Conservation (phyloP, 176 grass and related monocot genomes). For the Lolium multiflorum region DNA sequence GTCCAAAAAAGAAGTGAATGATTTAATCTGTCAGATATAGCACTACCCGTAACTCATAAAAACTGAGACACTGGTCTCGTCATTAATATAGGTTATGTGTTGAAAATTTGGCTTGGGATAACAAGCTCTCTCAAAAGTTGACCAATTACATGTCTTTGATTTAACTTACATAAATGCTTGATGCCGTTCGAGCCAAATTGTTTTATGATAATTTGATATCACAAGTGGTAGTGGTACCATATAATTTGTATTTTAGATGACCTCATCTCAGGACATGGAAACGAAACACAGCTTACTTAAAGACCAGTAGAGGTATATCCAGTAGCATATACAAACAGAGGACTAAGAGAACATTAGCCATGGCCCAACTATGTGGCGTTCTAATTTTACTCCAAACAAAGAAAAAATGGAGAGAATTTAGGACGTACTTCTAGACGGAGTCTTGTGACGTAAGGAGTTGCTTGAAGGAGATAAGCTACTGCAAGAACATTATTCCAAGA, state of each 20-base stretch:
- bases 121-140: background rate
- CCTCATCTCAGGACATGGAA: background rate
- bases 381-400: background rate
- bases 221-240: background rate
- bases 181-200: background rate
- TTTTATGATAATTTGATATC: background rate
- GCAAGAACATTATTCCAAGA: conserved; percentile 14
- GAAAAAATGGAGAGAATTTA: background rate
- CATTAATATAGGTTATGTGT: background rate
- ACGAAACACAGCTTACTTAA: background rate
- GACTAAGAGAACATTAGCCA: background rate
- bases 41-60: no score
- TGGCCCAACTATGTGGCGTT: background rate
- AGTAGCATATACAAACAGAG: background rate
- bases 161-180: background rate
- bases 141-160: background rate
- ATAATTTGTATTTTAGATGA: background rate
- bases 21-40: no score
- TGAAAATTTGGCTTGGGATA: background rate
- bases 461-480: background rate
- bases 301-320: background rate
- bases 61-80: no score
- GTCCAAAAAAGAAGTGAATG: background rate
- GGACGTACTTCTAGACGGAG: background rate
- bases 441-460: background rate